Evolutionary conservation across 176 grass and related monocot species (phyloP), one percentile per base, ranked within the genome.

Genomic region (Puccinellia tenuiflora): DNA sequence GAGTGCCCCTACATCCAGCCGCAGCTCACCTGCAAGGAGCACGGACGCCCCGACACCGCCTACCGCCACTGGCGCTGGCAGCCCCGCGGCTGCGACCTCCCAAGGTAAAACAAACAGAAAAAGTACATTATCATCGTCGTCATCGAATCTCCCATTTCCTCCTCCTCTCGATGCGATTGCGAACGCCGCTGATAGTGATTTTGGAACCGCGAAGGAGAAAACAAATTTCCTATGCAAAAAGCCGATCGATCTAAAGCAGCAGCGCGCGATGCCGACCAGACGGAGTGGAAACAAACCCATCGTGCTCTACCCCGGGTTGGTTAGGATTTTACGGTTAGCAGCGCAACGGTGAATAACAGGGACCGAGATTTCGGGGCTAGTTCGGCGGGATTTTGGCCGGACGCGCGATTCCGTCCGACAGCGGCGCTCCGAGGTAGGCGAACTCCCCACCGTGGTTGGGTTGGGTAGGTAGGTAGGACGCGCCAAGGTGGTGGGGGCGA

Each of bases 1-100:
- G 90, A 94, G 73, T 97, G 94, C 81, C 94, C 92, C 3, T 97
- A 97, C 86, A 94, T 97, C 67, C 94, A 92, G 83, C 94, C 92
- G 62, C 88, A 97, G 86, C 85, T 97, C 1, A 97, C 94, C 1
- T 97, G 94, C 85, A 90, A 92, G 50, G 72, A 88, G 10, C 92
- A 94, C 60, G 92, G 92, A 88, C 90, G 92, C 37, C 92, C 92
- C 25, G 94, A 94, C 83, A 88, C 55, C 1, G 90, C 24, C 1
- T 97, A 97, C 82, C 90, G 92, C 81, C 86, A 82, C 88, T 94
- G 94, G 94, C 78, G 88, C 0, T 97, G 94, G 94, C 90, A 94
- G 82, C 94, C 92, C 35, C 80, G 87, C 66, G 88, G 77, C 0
- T 97, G 94, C 90, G 72, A 80, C 37, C 90, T 97, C 53, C 92